These are phyloP conservation scores for Trametes polyzona DNA, from an alignment of 1,284 basidiomycete genomes.

Conservation along the genomic window DNA sequence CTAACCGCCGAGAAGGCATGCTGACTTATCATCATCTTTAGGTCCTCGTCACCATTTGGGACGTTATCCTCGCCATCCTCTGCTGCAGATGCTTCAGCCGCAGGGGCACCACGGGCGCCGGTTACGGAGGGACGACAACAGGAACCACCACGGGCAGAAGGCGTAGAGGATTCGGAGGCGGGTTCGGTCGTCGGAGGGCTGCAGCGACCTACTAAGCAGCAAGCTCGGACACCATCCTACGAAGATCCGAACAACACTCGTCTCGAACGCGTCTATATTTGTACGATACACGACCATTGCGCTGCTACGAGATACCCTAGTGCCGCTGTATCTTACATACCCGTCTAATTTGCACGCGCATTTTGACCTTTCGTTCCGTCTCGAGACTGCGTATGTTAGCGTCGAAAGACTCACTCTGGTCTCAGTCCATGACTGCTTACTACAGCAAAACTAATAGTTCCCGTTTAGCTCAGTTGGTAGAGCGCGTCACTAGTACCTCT, in stretches of 20 bases:
- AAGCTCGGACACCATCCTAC: no score
- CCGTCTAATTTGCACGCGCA: no score
- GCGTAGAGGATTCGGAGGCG: neutral
- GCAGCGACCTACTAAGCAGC: neutral
- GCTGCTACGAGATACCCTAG: no score
- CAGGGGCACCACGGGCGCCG: constrained; percentile 1
- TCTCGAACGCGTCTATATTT: no score
- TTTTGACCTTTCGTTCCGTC: no score
- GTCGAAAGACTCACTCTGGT: no score
- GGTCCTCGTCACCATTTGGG: constrained; percentile 63
- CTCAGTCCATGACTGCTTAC: no score
- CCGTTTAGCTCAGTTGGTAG: constrained; percentile 61
- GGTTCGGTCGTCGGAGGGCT: neutral
- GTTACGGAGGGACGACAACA: constrained; percentile 6
- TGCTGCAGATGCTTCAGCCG: constrained; percentile 54
- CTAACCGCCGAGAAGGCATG: neutral
- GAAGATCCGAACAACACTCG: no score
- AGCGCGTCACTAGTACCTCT: constrained; percentile 59
- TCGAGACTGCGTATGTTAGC: no score
- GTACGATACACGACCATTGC: no score
- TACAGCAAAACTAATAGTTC: no score
- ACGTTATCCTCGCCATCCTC: constrained; percentile 58
- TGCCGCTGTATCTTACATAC: no score
- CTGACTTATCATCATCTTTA: constrained; percentile 25
- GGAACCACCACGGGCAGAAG: neutral